Conservation (phyloP, 1,139 yeast species). For the Debaryomyces fabryi region DNA sequence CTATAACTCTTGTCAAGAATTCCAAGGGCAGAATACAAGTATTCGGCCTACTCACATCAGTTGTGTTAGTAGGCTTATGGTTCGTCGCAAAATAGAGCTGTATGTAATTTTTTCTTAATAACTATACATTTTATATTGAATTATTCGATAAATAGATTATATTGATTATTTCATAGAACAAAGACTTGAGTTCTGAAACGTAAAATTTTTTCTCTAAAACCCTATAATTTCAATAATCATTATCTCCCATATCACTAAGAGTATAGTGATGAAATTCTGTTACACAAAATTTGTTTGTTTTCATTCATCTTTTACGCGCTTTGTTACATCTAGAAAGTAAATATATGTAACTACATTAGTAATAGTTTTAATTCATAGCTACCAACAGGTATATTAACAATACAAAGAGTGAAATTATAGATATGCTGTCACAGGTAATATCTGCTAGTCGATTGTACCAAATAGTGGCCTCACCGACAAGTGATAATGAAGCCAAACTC, state of each 20-base stretch:
- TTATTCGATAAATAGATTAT: no score
- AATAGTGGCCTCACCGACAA: slow-evolving; percentile 24
- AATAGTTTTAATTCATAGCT: background rate
- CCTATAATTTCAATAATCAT: no score
- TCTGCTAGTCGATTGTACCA: slow-evolving; percentile 29
- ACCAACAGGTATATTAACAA: background rate
- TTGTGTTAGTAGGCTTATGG: slow-evolving; percentile 27
- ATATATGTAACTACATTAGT: background rate
- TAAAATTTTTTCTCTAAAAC: no score
- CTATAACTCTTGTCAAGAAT: slow-evolving; percentile 10
- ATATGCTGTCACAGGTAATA: slow-evolving; percentile 12
- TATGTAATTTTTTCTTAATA: background rate
- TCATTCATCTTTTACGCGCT: slow-evolving; percentile 8
- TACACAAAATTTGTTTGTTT: slow-evolving; percentile 9
- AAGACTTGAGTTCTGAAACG: no score
- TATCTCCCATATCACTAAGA: no score
- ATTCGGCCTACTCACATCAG: slow-evolving; percentile 20
- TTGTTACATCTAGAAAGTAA: background rate
- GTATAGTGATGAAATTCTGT: background rate
- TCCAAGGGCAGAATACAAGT: slow-evolving; percentile 19
- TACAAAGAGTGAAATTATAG: background rate
- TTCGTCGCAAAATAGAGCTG: slow-evolving; percentile 16
- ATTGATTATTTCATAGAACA: no score
- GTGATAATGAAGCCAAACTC: slow-evolving; percentile 31
- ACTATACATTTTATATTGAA: background rate